Percentiles rank a stretch among this genome's conserved stretches.
phyloP scores from a whole-genome alignment of 768 basidiomycete genomes.

The Pholiota microspora region DNA sequence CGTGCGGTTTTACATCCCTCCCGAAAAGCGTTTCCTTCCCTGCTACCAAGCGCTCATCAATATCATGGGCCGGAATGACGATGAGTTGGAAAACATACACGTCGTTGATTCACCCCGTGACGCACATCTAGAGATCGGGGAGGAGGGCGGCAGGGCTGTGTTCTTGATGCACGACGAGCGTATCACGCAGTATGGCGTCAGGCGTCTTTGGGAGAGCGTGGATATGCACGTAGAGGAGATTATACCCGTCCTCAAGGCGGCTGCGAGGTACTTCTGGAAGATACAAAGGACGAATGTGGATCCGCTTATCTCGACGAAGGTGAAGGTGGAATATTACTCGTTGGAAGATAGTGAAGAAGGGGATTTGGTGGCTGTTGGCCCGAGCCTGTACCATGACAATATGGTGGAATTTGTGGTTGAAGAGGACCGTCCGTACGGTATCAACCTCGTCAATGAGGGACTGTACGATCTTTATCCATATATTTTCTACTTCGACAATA shows the following conservation, averaged over 20 bases:
- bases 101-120: slow-evolving; percentile 8
- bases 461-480: slow-evolving; percentile 13
- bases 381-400: slow-evolving; percentile 8
- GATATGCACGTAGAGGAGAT: slow-evolving; percentile 7
- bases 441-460: slow-evolving; percentile 14
- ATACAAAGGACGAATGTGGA: slow-evolving; percentile 12
- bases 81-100: slow-evolving; percentile 5
- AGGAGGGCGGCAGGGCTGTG: slow-evolving; percentile 4
- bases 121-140: slow-evolving; percentile 9
- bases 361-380: slow-evolving; percentile 3
- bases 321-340: slow-evolving; percentile 9
- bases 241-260: slow-evolving; percentile 4
- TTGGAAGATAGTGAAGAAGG: not conserved
- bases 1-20: slow-evolving; percentile 11
- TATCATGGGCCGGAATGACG: not conserved
- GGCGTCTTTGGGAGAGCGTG: slow-evolving; percentile 5
- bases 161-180: slow-evolving; percentile 11
- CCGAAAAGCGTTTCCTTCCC: slow-evolving; percentile 4
- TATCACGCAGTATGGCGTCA: slow-evolving; percentile 7
- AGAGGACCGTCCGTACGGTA: slow-evolving; percentile 12
- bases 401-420: slow-evolving; percentile 11
- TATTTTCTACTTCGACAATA: slow-evolving; percentile 19
- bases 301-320: not conserved
- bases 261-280: slow-evolving; percentile 14
- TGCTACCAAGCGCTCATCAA: slow-evolving; percentile 6